Evolutionary conservation across 2,329 filamentous ascomycete species (phyloP).

Genomic region (Sporothrix inflata): DNA sequence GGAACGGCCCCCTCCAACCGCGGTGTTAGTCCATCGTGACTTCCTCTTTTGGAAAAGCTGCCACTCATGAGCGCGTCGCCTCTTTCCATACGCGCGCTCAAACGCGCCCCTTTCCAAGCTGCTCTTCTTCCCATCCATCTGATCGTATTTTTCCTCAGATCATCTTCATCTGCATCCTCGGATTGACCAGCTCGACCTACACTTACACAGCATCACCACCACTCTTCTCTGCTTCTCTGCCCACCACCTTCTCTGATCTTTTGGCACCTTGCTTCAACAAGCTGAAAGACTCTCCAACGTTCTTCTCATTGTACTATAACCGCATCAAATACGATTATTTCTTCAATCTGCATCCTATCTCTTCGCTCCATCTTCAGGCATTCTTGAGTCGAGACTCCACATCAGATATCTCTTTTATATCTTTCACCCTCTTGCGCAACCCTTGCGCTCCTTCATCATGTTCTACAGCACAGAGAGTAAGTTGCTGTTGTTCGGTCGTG

Average conservation of each 20-base stretch:
- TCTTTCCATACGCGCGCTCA: neutral
- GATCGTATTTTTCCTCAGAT: neutral
- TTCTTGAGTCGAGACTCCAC: neutral
- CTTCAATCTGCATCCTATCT: neutral
- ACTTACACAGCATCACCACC: neutral
- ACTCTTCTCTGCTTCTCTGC: neutral
- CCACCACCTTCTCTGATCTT: neutral
- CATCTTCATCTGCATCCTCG: neutral
- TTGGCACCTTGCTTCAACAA: neutral
- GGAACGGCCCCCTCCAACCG: neutral
- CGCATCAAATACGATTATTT: neutral
- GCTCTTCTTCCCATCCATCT: neutral
- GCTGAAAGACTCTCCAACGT: too few species aligned
- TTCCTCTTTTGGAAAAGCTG: slow-evolving; percentile 21
- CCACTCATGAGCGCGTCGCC: neutral
- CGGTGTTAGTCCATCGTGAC: slow-evolving; percentile 27
- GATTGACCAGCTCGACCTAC: neutral
- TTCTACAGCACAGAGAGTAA: slow-evolving; percentile 87
- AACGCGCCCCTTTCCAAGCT: neutral
- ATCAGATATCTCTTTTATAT: neutral
- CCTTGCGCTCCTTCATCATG: slow-evolving; percentile 24
- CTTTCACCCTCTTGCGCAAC: neutral
- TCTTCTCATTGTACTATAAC: neutral
- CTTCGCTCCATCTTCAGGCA: neutral
- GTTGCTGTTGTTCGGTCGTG: slow-evolving; percentile 40